Conservation (phyloP, 2,329 filamentous ascomycete genomes). For the Xylariaceae sp. region DNA sequence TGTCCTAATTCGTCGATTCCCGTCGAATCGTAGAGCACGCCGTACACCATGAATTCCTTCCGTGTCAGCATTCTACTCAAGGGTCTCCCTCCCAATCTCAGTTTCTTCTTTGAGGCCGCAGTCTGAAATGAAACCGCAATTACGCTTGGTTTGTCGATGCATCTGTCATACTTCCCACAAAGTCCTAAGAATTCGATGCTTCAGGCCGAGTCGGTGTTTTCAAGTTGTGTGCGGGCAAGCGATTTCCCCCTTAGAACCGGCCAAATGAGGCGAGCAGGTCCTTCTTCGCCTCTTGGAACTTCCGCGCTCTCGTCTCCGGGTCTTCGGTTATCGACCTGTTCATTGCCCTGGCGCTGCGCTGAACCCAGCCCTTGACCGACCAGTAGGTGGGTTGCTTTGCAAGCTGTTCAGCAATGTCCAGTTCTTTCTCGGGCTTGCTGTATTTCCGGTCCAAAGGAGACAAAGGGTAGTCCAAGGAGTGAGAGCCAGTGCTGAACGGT, state of each 20-base stretch:
- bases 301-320: conserved; percentile 33
- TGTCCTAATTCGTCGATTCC: too few relatives aligned
- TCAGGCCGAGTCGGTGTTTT: background rate
- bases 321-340: conserved; percentile 17
- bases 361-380: conserved; percentile 26
- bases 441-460: conserved; percentile 26
- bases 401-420: conserved; percentile 29
- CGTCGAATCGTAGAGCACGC: too few relatives aligned
- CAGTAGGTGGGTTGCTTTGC: conserved; percentile 25
- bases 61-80: too few relatives aligned
- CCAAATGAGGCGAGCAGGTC: conserved; percentile 36
- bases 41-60: too few relatives aligned
- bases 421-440: conserved; percentile 20
- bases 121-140: too few relatives aligned
- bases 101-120: too few relatives aligned
- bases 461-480: conserved; percentile 20
- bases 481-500: conserved; percentile 4
- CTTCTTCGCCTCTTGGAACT: conserved; percentile 44
- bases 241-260: conserved; percentile 15
- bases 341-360: conserved; percentile 20
- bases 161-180: too few relatives aligned
- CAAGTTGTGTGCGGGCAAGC: background rate
- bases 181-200: too few relatives aligned
- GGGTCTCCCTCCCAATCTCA: too few relatives aligned
- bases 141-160: background rate